Conservation (phyloP, 495 filamentous ascomycete genomes). For the Neurospora pannonica region DNA sequence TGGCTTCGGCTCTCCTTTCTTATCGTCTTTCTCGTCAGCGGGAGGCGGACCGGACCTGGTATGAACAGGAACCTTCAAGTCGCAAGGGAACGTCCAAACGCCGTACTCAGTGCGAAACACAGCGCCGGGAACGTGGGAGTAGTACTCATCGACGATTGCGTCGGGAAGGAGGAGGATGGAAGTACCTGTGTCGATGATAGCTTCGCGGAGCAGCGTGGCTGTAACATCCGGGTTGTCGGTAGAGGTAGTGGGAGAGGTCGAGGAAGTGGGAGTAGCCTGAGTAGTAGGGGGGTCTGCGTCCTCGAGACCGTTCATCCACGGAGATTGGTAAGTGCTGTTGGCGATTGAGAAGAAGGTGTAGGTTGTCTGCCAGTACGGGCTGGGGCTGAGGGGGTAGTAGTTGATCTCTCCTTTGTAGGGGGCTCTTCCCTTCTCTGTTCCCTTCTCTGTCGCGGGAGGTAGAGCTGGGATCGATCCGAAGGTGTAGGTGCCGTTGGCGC, state of each 20-base stretch:
- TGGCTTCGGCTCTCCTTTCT: background rate
- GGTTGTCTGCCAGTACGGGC: constrained; percentile 55
- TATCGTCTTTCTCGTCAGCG: background rate
- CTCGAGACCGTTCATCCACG: constrained; percentile 10
- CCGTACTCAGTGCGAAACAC: constrained; percentile 45
- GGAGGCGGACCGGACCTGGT: background rate
- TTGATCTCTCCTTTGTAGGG: constrained; percentile 40
- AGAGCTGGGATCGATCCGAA: constrained; percentile 55
- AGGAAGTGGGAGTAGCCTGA: background rate
- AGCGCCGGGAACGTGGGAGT: constrained; percentile 51
- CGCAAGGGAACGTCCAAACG: constrained; percentile 53
- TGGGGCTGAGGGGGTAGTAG: constrained; percentile 54
- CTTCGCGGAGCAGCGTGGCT: constrained; percentile 11
- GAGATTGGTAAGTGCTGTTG: constrained; percentile 23
- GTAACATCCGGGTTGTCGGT: background rate
- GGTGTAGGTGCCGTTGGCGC: constrained; percentile 58
- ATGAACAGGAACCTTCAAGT: constrained; percentile 17
- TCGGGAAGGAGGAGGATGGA: constrained; percentile 60
- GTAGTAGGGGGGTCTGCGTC: background rate
- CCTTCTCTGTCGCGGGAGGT: background rate
- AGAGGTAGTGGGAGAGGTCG: background rate
- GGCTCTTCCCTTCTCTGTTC: constrained; percentile 36
- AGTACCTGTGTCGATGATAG: constrained; percentile 70
- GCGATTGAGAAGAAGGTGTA: constrained; percentile 50
- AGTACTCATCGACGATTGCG: constrained; percentile 51